Percentiles rank a stretch among this genome's conserved stretches.
phyloP scores from a whole-genome alignment of 371 early-diverging fungal species.

The Quaeritorhiza haematococci region DNA sequence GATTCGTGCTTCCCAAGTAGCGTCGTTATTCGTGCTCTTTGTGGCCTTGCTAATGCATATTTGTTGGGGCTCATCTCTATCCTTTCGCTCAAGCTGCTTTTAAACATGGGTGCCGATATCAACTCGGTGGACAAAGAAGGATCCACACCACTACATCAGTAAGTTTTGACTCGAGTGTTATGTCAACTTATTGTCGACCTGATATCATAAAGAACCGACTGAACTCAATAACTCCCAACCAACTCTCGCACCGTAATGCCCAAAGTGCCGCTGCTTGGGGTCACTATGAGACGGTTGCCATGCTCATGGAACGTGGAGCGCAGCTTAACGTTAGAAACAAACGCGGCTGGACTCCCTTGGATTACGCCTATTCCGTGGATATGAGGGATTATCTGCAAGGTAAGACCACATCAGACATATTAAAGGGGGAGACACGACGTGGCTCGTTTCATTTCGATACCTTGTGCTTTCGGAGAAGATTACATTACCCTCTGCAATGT shows the following conservation, averaged over 20 bases:
- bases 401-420: no score
- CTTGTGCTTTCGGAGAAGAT: no score
- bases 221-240: no score
- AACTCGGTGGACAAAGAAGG: conserved; percentile 30
- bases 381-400: conserved; percentile 25
- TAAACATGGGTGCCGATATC: conserved; percentile 31
- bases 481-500: no score
- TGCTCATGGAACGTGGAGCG: conserved; percentile 31
- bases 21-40: neutral
- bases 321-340: conserved; percentile 25
- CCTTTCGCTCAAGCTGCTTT: conserved; percentile 10
- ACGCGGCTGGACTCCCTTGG: conserved; percentile 34
- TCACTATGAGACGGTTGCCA: conserved; percentile 26
- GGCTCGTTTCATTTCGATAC: no score
- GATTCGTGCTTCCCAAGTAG: neutral
- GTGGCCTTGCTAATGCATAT: neutral
- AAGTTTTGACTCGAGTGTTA: no score
- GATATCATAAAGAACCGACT: neutral
- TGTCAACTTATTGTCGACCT: no score
- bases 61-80: conserved; percentile 1
- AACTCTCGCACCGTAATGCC: no score
- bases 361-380: conserved; percentile 31
- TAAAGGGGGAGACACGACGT: no score
- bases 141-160: conserved; percentile 38
- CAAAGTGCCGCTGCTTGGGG: conserved; percentile 32